Percentiles rank a stretch among this genome's conserved stretches.
These are phyloP conservation scores for Basipetospora chlamydospora DNA, from an alignment of 2,329 filamentous ascomycete genomes.

Conservation along the genomic window DNA sequence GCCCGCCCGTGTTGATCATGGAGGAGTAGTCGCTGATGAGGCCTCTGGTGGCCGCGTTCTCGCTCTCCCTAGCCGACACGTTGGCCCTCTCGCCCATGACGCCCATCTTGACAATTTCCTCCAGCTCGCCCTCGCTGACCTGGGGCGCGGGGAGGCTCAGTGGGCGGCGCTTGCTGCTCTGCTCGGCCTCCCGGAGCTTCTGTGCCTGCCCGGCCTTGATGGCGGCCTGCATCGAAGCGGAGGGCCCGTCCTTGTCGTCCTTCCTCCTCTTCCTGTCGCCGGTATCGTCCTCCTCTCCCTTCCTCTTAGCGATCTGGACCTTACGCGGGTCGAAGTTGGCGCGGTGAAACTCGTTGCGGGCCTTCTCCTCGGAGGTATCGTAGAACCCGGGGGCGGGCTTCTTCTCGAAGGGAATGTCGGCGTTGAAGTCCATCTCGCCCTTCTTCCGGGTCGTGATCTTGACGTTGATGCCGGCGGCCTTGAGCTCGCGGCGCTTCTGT, in stretches of 20 bases:
- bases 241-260: conserved; percentile 69
- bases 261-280: conserved; percentile 77
- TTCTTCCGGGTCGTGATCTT: conserved; percentile 84
- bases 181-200: conserved; percentile 87
- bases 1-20: conserved; percentile 65
- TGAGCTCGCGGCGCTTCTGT: conserved; percentile 91
- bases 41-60: conserved; percentile 73
- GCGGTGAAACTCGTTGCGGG: conserved; percentile 68
- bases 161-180: conserved; percentile 79
- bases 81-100: conserved; percentile 82
- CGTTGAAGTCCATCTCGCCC: conserved; percentile 99
- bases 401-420: conserved; percentile 96
- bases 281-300: conserved; percentile 71
- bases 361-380: conserved; percentile 74
- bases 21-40: conserved; percentile 77
- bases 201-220: conserved; percentile 90
- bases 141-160: conserved; percentile 81
- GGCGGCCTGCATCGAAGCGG: conserved; percentile 70
- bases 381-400: conserved; percentile 80
- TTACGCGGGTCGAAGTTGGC: conserved; percentile 84
- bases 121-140: conserved; percentile 81
- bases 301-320: conserved; percentile 81
- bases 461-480: conserved; percentile 96
- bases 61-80: conserved; percentile 56
- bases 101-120: conserved; percentile 98